These are phyloP conservation scores for Xylariaceae sp. DNA, from an alignment of 2,329 filamentous ascomycete genomes.

Conservation along the genomic window DNA sequence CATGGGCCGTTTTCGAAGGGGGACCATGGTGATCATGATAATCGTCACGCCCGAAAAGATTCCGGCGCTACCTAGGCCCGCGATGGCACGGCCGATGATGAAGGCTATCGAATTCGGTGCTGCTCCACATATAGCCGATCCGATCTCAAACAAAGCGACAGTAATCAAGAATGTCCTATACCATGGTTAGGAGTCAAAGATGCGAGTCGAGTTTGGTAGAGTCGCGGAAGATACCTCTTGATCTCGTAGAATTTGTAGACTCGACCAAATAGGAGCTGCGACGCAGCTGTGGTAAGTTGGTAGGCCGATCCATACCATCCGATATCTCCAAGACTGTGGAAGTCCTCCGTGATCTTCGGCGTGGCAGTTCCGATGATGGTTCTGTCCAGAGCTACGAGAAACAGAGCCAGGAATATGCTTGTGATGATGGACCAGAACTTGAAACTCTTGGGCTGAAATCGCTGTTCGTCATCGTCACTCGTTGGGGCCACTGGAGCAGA, in stretches of 20 bases:
- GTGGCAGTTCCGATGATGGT: conserved; percentile 54
- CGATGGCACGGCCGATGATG: conserved; percentile 53
- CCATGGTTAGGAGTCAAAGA: conserved; percentile 3
- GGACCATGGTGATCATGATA: conserved; percentile 53
- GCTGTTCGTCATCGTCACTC: conserved; percentile 30
- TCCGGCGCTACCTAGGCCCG: conserved; percentile 51
- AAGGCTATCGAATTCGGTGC: conserved; percentile 50
- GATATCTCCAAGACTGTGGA: conserved; percentile 54
- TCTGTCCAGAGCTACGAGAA: conserved; percentile 52
- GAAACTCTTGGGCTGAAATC: conserved; percentile 48
- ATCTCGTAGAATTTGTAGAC: conserved; percentile 51
- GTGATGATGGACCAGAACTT: conserved; percentile 52
- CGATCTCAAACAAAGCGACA: conserved; percentile 50
- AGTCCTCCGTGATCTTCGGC: conserved; percentile 52
- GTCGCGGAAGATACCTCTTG: conserved; percentile 36
- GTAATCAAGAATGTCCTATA: conserved; percentile 41
- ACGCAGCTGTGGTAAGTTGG: conserved; percentile 55
- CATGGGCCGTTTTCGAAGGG: conserved; percentile 54
- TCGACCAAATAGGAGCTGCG: conserved; percentile 48
- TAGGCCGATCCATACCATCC: conserved; percentile 61
- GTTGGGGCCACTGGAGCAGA: background rate
- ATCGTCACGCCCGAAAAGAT: conserved; percentile 54
- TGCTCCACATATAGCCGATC: conserved; percentile 47
- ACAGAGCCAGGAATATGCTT: conserved; percentile 51
- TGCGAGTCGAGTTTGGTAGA: background rate